These are phyloP conservation scores for Chenopodium album DNA, from an alignment of 148 eudicot genomes.

Conservation along the genomic window DNA sequence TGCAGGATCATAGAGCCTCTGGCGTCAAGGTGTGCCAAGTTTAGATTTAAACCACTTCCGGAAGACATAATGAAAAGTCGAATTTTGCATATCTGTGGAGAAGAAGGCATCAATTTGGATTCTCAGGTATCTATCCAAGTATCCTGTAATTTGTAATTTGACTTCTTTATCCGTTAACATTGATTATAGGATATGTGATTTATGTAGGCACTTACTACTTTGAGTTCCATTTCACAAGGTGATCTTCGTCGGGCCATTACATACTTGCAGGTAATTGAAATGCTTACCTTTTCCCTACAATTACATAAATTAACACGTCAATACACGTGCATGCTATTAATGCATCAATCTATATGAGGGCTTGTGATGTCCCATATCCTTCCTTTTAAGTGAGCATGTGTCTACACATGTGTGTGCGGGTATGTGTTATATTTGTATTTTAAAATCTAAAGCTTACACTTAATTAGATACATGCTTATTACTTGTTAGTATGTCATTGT, in stretches of 20 bases:
- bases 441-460: not conserved
- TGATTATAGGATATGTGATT: slow-evolving; percentile 4
- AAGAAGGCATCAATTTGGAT: slow-evolving; percentile 84
- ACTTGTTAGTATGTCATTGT: not conserved
- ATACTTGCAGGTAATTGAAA: slow-evolving; percentile 68
- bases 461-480: not conserved
- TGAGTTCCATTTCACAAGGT: slow-evolving; percentile 93
- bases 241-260: slow-evolving; percentile 97
- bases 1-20: slow-evolving; percentile 92
- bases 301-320: not conserved
- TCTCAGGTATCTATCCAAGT: slow-evolving; percentile 51
- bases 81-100: slow-evolving; percentile 73
- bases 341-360: not conserved
- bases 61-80: slow-evolving; percentile 82
- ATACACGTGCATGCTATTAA: not conserved
- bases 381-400: not conserved
- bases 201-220: slow-evolving; percentile 75
- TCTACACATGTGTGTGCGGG: not conserved
- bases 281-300: not conserved
- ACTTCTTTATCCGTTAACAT: slow-evolving; percentile 4
- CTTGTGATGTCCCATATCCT: not conserved
- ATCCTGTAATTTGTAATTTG: not conserved
- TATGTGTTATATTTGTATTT: not conserved
- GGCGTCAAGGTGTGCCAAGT: slow-evolving; percentile 97
- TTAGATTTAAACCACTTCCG: slow-evolving; percentile 91